These are phyloP conservation scores for Cocos nucifera DNA, from an alignment of 176 grass and related monocot genomes.

Conservation along the genomic window DNA sequence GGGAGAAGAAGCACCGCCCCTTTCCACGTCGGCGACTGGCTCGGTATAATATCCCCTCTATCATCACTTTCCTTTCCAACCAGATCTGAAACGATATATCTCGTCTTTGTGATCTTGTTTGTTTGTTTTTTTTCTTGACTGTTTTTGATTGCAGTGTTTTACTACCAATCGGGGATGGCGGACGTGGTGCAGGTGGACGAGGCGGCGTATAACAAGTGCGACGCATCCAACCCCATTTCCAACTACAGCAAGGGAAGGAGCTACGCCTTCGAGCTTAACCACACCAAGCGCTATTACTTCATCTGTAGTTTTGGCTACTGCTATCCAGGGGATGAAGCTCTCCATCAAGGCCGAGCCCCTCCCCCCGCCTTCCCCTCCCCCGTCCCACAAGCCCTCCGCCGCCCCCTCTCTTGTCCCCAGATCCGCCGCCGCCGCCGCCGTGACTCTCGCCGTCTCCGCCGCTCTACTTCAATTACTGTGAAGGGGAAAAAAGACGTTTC, in stretches of 20 bases:
- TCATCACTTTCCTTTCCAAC: not conserved
- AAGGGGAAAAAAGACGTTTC: not conserved
- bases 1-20: conserved; percentile 59
- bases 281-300: conserved; percentile 96
- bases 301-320: conserved; percentile 98
- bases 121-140: not conserved
- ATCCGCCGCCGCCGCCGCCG: conserved; percentile 14
- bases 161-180: conserved; percentile 87
- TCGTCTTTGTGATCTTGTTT: not conserved
- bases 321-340: conserved; percentile 77
- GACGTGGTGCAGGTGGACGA: conserved; percentile 91
- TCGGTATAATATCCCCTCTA: conserved; percentile 44
- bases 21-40: conserved; percentile 97
- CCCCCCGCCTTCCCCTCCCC: conserved; percentile 46
- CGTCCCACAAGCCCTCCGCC: not conserved
- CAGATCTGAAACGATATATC: conserved; percentile 25
- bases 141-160: conserved; percentile 58
- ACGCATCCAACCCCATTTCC: conserved; percentile 54
- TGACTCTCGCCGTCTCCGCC: not conserved
- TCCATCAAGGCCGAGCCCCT: conserved; percentile 51
- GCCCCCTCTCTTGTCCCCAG: conserved; percentile 4
- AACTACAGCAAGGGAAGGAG: conserved; percentile 98
- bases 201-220: conserved; percentile 80
- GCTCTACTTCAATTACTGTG: not conserved
- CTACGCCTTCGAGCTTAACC: conserved; percentile 88